Conservation (phyloP, 2,329 filamentous ascomycete genomes). For the Diaporthe capsici region DNA sequence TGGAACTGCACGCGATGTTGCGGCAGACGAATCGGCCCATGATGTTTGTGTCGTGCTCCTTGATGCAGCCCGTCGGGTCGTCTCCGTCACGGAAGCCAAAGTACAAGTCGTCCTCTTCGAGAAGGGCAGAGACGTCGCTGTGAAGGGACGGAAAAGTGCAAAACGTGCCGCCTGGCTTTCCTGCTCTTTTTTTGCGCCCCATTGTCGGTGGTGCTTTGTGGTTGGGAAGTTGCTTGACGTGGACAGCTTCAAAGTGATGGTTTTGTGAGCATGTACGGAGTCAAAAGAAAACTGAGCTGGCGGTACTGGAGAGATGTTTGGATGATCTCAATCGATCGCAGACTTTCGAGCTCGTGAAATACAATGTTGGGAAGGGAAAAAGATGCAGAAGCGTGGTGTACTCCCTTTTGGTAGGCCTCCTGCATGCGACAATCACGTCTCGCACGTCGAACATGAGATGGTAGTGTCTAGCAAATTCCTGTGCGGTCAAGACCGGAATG, state of each 20-base stretch:
- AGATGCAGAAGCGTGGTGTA: not conserved
- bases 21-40: constrained; percentile 44
- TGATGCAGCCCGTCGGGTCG: not conserved
- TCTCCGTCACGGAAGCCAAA: constrained; percentile 14
- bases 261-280: not conserved
- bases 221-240: not conserved
- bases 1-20: constrained; percentile 32
- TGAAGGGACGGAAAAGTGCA: not conserved
- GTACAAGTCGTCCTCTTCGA: constrained; percentile 23
- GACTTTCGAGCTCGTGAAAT: not conserved
- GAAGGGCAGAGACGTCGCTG: not conserved
- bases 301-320: too few relatives aligned
- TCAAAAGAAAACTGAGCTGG: not conserved
- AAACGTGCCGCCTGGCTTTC: not conserved
- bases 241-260: not conserved
- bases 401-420: constrained; percentile 8
- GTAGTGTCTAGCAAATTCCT: not conserved
- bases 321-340: not conserved
- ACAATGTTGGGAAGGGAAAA: not conserved
- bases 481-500: not conserved
- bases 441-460: not conserved
- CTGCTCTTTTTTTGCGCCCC: not conserved
- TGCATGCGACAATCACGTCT: constrained; percentile 3
- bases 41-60: constrained; percentile 40
- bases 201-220: not conserved